Conservation (phyloP, 2,329 filamentous ascomycete species). For the Ploettnerulaceae sp. region DNA sequence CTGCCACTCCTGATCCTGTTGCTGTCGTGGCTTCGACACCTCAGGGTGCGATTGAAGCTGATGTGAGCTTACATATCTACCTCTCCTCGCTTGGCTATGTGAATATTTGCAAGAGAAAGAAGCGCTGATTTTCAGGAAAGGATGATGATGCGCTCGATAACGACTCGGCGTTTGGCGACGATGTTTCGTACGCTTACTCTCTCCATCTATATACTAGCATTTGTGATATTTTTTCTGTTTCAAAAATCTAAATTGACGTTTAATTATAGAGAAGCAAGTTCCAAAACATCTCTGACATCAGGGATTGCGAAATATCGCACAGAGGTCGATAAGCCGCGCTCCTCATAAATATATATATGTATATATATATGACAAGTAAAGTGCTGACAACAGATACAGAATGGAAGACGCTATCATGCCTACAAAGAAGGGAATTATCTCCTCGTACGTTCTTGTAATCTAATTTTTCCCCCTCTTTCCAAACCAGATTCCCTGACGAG, state of each 20-base stretch:
- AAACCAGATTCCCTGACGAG: background rate
- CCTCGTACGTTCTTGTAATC: conserved; percentile 9
- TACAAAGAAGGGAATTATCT: conserved; percentile 25
- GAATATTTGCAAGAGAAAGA: too few relatives aligned
- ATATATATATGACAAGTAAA: too few relatives aligned
- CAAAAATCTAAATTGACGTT: background rate
- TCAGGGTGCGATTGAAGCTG: too few relatives aligned
- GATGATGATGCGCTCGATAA: conserved; percentile 10
- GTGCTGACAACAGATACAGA: conserved; percentile 10
- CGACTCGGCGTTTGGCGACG: conserved; percentile 12
- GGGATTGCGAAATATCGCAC: conserved; percentile 14
- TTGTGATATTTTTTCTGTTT: background rate
- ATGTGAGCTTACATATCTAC: too few relatives aligned
- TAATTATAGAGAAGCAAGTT: conserved; percentile 7
- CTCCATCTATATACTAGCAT: too few relatives aligned
- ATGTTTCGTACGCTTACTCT: background rate
- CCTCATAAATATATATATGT: too few relatives aligned
- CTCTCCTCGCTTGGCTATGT: too few relatives aligned
- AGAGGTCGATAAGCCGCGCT: background rate
- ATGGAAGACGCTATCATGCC: conserved; percentile 24
- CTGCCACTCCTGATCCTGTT: too few relatives aligned
- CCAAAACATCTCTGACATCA: conserved; percentile 15
- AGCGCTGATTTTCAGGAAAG: too few relatives aligned
- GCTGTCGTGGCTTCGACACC: too few relatives aligned
- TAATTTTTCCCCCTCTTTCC: background rate